Conservation (phyloP, 306 rosid species). For the Purshia tridentata region DNA sequence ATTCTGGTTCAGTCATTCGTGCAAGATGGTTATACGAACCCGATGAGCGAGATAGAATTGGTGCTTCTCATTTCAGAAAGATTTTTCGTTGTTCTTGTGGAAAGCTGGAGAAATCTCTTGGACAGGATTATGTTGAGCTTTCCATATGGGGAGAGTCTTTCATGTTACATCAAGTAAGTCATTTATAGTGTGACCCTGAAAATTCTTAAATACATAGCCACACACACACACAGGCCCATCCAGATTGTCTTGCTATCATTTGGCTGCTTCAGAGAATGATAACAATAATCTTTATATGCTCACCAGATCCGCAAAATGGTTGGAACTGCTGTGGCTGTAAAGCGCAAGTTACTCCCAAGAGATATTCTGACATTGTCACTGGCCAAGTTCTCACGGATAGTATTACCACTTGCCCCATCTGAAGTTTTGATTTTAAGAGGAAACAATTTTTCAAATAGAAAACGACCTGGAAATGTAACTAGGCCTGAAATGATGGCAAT, state of each 20-base stretch:
- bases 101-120: conserved; percentile 62
- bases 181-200: background rate
- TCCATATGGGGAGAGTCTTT: conserved; percentile 91
- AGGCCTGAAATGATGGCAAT: conserved; percentile 78
- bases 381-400: conserved; percentile 62
- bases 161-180: conserved; percentile 90
- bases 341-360: conserved; percentile 74
- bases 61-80: conserved; percentile 82
- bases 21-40: conserved; percentile 91
- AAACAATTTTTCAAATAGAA: conserved; percentile 55
- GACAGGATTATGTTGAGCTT: conserved; percentile 55
- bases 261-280: conserved; percentile 4
- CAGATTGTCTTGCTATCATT: conserved; percentile 4
- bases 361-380: conserved; percentile 65
- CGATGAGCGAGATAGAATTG: conserved; percentile 66
- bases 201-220: background rate
- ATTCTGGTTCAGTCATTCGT: conserved; percentile 31
- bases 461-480: conserved; percentile 43
- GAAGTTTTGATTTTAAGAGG: conserved; percentile 75
- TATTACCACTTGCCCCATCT: conserved; percentile 80
- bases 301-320: conserved; percentile 87
- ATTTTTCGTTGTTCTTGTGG: conserved; percentile 63
- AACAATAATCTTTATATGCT: conserved; percentile 15
- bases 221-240: background rate
- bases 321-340: conserved; percentile 83